Evolutionary conservation across 306 rosid genomes (phyloP).

Genomic region (Quercus berberidifolia): DNA sequence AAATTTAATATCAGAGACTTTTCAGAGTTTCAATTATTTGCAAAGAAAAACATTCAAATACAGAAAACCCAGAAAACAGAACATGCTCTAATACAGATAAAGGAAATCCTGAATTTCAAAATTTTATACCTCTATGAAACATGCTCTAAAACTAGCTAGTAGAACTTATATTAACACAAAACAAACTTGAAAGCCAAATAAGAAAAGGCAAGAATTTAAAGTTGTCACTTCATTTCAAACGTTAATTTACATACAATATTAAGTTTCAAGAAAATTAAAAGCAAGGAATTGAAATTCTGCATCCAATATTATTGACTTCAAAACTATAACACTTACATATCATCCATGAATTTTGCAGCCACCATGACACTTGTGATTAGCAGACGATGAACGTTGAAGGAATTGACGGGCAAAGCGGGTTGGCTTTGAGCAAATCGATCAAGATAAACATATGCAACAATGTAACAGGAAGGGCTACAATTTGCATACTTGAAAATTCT

Average conservation of each 20-base stretch:
- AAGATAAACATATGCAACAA: conserved; percentile 85
- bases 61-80: not conserved
- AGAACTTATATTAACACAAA: not conserved
- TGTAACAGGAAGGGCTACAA: conserved; percentile 85
- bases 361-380: conserved; percentile 92
- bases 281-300: no score
- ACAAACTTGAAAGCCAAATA: not conserved
- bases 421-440: conserved; percentile 87
- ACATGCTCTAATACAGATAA: not conserved
- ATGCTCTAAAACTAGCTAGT: not conserved
- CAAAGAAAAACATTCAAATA: not conserved
- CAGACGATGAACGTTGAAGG: conserved; percentile 82
- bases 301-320: not conserved
- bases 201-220: not conserved
- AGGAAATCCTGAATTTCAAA: not conserved
- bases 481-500: conserved; percentile 94
- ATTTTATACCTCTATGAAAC: not conserved
- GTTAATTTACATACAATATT: no score
- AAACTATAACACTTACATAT: conserved; percentile 52
- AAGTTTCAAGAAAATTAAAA: no score
- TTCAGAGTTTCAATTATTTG: not conserved
- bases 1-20: conserved; percentile 16
- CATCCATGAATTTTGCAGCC: conserved; percentile 98
- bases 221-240: no score
- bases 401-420: conserved; percentile 71